Percentiles rank a stretch among this genome's conserved stretches.
These are phyloP conservation scores for Mytilinidion resinicola DNA, from an alignment of 495 filamentous ascomycete genomes.

Conservation along the genomic window DNA sequence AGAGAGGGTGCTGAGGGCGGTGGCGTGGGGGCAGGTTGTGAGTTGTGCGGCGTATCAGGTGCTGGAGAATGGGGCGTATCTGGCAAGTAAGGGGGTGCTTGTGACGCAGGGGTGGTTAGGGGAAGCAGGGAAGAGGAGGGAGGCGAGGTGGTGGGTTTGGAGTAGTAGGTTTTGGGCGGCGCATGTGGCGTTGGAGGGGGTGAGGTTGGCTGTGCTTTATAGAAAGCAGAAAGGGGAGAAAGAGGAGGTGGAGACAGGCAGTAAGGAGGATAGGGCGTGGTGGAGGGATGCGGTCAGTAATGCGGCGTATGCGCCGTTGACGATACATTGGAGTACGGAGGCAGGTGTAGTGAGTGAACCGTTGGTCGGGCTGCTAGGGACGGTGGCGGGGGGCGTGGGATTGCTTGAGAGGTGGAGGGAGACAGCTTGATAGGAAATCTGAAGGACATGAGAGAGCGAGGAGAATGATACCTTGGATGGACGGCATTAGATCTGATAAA, in stretches of 20 bases:
- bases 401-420: constrained; percentile 59
- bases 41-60: constrained; percentile 64
- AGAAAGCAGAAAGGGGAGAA: constrained; percentile 34
- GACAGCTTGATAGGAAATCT: constrained; percentile 22
- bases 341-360: constrained; percentile 56
- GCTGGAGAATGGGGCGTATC: constrained; percentile 78
- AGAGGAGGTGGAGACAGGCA: constrained; percentile 28
- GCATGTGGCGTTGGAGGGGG: constrained; percentile 71
- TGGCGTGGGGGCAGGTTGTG: constrained; percentile 63
- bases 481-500: too few relatives aligned
- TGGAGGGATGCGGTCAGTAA: constrained; percentile 39
- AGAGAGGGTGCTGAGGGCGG: constrained; percentile 35
- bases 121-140: constrained; percentile 44
- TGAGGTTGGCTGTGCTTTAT: constrained; percentile 50
- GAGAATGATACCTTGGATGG: too few relatives aligned
- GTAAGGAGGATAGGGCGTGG: constrained; percentile 39
- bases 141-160: constrained; percentile 60
- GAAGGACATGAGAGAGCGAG: background rate
- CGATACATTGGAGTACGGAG: constrained; percentile 76
- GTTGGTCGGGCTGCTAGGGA: constrained; percentile 58
- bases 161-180: constrained; percentile 72
- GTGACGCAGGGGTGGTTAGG: constrained; percentile 42
- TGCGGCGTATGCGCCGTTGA: constrained; percentile 54
- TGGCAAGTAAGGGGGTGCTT: constrained; percentile 63
- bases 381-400: constrained; percentile 58